Evolutionary conservation across 371 early-diverging fungal genomes (phyloP), one percentile per base, ranked within the genome.

Genomic region (Mucor velutinosus): DNA sequence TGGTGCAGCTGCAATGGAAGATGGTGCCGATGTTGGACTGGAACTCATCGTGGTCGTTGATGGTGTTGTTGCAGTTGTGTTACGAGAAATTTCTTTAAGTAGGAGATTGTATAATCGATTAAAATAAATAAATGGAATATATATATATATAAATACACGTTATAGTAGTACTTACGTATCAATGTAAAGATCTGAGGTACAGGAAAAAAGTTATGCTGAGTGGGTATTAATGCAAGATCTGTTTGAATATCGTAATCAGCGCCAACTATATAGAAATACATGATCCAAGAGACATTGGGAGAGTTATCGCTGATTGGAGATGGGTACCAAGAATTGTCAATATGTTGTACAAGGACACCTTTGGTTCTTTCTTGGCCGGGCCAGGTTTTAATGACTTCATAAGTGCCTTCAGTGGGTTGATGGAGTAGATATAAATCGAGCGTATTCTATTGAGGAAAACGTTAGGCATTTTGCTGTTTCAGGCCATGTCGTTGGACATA

Each of bases 261-360:
- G 11, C 75, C 70, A 15, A 72, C 60, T 5, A 79, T 60, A 65
- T 75, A 79, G 17, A 72, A 64, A 25, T 72, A 74, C 60, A 77
- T 71, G 12, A 69, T 64, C 73, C 77, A 75, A 57, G 75, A 57
- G n/a, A 62, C 53, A 37, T 74, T 72, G 23, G 67, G 56, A 3
- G 70, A 58, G 43, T 78, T 76, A 10, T 72, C 68, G 7, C 60
- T 60, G 12, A 73, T 56, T 15, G 43, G 45, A 12, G 65, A 47
- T 21, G 79, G 77, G 29, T 72, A 79, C 79, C 79, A 79, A 21
- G 71, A 58, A 62, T 79, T 73, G 30, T 79, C 77, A 11, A 79
- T 65, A 19, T 58, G 65, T 65, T 67, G 64, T 45, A 79, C 75
- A 59, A 75, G 45, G 4, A 70, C 60, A 53, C 79, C 79, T 25